Evolutionary conservation across 2,329 filamentous ascomycete species (phyloP).

Genomic region (Colletotrichum spaethianum): DNA sequence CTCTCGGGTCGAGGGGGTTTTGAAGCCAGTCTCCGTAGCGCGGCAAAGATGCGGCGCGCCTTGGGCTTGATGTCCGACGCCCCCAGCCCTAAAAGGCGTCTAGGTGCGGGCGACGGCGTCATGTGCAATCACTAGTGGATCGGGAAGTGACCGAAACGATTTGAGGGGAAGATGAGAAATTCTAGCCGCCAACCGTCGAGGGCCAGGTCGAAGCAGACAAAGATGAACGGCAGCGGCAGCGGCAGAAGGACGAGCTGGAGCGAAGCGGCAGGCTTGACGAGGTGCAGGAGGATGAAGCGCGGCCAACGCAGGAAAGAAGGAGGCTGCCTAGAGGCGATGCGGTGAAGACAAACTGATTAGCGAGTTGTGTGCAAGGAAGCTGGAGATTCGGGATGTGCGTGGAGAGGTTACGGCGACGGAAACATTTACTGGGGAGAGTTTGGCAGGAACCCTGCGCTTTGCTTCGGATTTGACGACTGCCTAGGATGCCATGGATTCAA

Average conservation of each 20-base stretch:
- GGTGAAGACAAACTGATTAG: neutral
- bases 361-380: neutral
- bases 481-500: neutral
- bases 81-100: constrained; percentile 31
- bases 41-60: constrained; percentile 34
- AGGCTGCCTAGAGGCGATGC: constrained; percentile 22
- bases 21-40: constrained; percentile 15
- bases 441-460: neutral
- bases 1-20: neutral
- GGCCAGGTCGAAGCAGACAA: neutral
- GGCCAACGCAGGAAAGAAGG: neutral
- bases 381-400: neutral
- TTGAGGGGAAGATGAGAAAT: neutral
- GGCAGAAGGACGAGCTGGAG: constrained; percentile 13
- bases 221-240: neutral
- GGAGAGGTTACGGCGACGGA: neutral
- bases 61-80: constrained; percentile 24
- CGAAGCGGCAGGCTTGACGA: constrained; percentile 22
- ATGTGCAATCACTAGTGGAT: constrained; percentile 25
- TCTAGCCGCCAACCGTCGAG: neutral
- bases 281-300: constrained; percentile 41
- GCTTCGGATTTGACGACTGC: constrained; percentile 13
- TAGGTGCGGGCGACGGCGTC: constrained; percentile 27
- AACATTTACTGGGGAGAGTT: neutral
- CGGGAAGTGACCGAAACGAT: constrained; percentile 21